A percentile compares a stretch with the other conserved stretches of the same genome.
Conservation (phyloP, 2,329 filamentous ascomycete species). For the Davidsoniella neocaledoniae region DNA sequence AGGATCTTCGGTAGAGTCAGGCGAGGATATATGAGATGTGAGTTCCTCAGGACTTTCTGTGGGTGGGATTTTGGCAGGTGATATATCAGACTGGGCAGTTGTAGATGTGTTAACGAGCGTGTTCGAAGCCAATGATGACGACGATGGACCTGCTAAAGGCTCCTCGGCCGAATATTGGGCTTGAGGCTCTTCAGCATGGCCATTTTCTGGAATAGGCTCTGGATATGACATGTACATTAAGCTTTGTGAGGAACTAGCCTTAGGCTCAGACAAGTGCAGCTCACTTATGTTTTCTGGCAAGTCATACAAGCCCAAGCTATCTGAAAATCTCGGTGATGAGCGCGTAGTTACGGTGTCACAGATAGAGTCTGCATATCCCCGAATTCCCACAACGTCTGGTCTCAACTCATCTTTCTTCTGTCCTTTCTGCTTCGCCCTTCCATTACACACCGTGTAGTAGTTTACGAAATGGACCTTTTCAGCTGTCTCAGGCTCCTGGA, state of each 20-base stretch:
- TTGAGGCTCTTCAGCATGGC: too few species aligned
- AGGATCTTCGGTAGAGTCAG: conserved; percentile 8
- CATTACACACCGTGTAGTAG: conserved; percentile 78
- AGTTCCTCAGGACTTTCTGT: too few species aligned
- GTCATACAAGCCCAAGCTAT: too few species aligned
- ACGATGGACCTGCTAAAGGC: neutral
- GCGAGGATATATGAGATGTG: conserved; percentile 10
- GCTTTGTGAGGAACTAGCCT: too few species aligned
- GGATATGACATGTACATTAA: too few species aligned
- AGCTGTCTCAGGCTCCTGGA: conserved; percentile 17
- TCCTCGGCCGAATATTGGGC: neutral
- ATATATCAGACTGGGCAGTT: neutral
- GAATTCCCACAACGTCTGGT: too few species aligned
- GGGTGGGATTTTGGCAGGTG: conserved; percentile 6
- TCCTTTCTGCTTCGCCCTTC: conserved; percentile 35
- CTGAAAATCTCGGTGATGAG: too few species aligned
- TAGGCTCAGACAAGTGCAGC: too few species aligned
- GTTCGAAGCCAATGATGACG: neutral
- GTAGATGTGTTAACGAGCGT: neutral
- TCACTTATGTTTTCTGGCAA: too few species aligned
- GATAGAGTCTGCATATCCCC: too few species aligned
- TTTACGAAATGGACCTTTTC: conserved; percentile 61
- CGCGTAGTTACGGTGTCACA: too few species aligned
- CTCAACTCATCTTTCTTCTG: neutral
- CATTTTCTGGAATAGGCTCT: too few species aligned